phyloP scores from a whole-genome alignment of 768 basidiomycete species.

The Auricularia sp. region DNA sequence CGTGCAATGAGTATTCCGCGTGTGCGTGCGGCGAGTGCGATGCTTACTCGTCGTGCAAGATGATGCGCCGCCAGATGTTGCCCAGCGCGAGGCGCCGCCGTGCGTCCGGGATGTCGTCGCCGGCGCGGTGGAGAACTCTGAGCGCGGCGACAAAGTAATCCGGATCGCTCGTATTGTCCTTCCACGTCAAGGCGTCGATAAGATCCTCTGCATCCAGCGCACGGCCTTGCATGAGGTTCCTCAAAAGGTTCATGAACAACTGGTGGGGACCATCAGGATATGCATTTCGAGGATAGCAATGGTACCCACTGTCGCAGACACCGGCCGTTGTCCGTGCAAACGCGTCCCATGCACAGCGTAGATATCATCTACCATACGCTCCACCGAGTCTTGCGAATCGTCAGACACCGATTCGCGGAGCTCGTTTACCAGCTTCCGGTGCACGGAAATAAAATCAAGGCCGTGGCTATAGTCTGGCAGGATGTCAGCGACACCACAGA shows the following conservation, averaged over 20 bases:
- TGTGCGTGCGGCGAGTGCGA: no score
- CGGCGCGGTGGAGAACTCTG: conserved; percentile 48
- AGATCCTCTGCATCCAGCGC: conserved; percentile 69
- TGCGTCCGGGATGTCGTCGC: conserved; percentile 64
- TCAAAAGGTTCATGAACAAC: conserved; percentile 63
- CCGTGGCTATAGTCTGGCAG: conserved; percentile 69
- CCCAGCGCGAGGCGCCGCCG: conserved; percentile 60
- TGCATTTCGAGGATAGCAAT: neutral
- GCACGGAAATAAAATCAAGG: conserved; percentile 80
- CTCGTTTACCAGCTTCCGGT: conserved; percentile 55
- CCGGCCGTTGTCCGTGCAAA: conserved; percentile 6
- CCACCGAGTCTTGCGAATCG: neutral
- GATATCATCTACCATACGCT: conserved; percentile 5
- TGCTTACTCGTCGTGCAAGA: conserved; percentile 79
- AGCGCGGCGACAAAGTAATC: conserved; percentile 64
- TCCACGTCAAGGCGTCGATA: conserved; percentile 76
- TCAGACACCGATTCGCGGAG: conserved; percentile 32
- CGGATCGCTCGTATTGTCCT: conserved; percentile 55
- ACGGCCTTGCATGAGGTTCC: conserved; percentile 62
- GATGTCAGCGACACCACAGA: neutral
- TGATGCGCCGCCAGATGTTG: conserved; percentile 80
- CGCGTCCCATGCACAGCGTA: conserved; percentile 8
- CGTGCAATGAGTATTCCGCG: neutral
- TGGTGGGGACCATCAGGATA: conserved; percentile 17
- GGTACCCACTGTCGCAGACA: conserved; percentile 1